A percentile compares a stretch with the other conserved stretches of the same genome.
These are phyloP conservation scores for Salix brachista DNA, from an alignment of 345 rosid species.

Conservation along the genomic window DNA sequence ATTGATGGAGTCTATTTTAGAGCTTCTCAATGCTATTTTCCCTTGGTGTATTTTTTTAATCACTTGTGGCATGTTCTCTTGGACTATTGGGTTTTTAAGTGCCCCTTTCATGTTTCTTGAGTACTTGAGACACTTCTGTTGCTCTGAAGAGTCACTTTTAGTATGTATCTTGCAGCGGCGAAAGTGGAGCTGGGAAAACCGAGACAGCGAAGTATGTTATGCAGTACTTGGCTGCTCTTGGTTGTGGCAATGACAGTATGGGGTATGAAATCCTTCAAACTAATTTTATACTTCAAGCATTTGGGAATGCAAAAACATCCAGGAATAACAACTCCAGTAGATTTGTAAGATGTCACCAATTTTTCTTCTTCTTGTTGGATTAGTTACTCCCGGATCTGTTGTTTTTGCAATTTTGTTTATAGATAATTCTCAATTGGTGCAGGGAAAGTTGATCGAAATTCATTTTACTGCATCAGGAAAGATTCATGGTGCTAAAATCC, in stretches of 20 bases:
- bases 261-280: slow-evolving; percentile 64
- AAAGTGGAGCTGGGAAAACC: slow-evolving; percentile 98
- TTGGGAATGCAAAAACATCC: slow-evolving; percentile 95
- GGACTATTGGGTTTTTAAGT: background rate
- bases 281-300: slow-evolving; percentile 81
- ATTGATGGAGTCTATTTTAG: background rate
- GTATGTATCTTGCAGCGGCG: slow-evolving; percentile 60
- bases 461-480: slow-evolving; percentile 74
- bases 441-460: slow-evolving; percentile 92
- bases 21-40: background rate
- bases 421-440: slow-evolving; percentile 25
- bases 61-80: background rate
- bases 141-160: slow-evolving; percentile 3
- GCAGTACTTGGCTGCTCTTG: slow-evolving; percentile 86
- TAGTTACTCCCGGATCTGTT: background rate
- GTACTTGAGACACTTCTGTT: slow-evolving; percentile 1
- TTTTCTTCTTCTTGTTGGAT: slow-evolving; percentile 4
- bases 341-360: slow-evolving; percentile 54
- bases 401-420: slow-evolving; percentile 6
- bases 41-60: background rate
- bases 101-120: background rate
- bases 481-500: slow-evolving; percentile 79
- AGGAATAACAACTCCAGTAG: slow-evolving; percentile 89
- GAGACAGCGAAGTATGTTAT: slow-evolving; percentile 91
- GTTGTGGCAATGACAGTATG: slow-evolving; percentile 72